These are phyloP conservation scores for Hypomontagnella monticulosa DNA, from an alignment of 495 filamentous ascomycete species.

Conservation along the genomic window DNA sequence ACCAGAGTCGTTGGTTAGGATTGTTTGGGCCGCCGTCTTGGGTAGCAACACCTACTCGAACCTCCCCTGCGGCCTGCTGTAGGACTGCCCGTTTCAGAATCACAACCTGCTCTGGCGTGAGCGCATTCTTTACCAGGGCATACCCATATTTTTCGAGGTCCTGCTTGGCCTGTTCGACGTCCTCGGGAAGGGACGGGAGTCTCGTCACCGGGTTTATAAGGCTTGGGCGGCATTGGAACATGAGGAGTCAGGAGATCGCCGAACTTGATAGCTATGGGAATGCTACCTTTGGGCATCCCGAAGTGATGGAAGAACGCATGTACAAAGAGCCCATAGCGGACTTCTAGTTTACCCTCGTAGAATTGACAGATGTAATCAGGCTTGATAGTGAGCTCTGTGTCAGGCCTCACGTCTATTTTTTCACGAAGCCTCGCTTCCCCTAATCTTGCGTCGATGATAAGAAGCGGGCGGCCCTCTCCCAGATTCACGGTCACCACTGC, in stretches of 20 bases:
- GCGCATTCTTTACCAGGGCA: conserved; percentile 17
- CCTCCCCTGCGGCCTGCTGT: conserved; percentile 17
- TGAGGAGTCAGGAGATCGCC: conserved; percentile 14
- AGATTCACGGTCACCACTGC: no score
- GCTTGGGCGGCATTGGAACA: neutral
- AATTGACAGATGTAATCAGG: neutral
- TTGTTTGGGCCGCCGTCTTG: conserved; percentile 6
- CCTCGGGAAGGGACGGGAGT: conserved; percentile 7
- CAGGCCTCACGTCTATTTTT: no score
- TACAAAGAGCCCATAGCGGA: conserved; percentile 9
- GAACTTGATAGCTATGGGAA: conserved; percentile 12
- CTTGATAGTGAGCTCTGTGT: no score
- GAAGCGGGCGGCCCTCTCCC: no score
- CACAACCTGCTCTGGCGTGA: conserved; percentile 12
- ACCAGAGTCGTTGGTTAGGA: conserved; percentile 21
- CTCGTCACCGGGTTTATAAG: neutral
- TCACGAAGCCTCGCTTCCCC: no score
- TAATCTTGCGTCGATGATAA: no score
- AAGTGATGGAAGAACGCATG: conserved; percentile 8
- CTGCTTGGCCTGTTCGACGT: conserved; percentile 12
- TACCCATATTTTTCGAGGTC: conserved; percentile 12
- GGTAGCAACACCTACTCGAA: conserved; percentile 5
- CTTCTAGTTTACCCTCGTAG: conserved; percentile 5
- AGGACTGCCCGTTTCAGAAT: conserved; percentile 7
- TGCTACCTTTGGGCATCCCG: conserved; percentile 8